Conservation (phyloP, 164 flowering plant species). For the Aristolochia fimbriata region DNA sequence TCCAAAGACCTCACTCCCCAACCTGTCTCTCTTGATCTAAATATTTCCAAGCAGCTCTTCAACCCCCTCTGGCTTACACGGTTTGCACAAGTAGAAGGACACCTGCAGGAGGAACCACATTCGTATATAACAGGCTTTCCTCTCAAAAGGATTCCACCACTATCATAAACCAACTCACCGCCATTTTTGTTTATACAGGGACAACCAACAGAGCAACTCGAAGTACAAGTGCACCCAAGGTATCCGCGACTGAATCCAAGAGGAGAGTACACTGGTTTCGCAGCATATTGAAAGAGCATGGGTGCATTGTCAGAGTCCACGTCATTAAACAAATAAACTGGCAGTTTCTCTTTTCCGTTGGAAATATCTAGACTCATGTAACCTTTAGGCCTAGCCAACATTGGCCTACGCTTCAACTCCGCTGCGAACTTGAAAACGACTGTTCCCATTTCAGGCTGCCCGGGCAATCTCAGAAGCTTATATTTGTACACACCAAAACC, state of each 20-base stretch:
- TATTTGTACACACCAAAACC: slow-evolving; percentile 87
- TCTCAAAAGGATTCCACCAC: slow-evolving; percentile 53
- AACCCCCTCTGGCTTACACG: slow-evolving; percentile 66
- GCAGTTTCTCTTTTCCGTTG: slow-evolving; percentile 47
- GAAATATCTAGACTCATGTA: slow-evolving; percentile 63
- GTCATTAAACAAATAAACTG: slow-evolving; percentile 67
- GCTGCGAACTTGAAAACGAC: slow-evolving; percentile 42
- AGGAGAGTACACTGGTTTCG: slow-evolving; percentile 42
- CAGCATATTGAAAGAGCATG: slow-evolving; percentile 46
- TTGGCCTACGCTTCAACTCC: slow-evolving; percentile 35
- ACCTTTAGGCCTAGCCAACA: slow-evolving; percentile 46
- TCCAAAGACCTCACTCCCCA: slow-evolving; percentile 87
- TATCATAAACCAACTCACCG: slow-evolving; percentile 68
- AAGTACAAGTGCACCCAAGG: slow-evolving; percentile 55
- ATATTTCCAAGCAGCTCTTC: slow-evolving; percentile 52
- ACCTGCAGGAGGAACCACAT: slow-evolving; percentile 63
- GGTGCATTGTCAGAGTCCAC: slow-evolving; percentile 58
- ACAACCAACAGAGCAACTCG: slow-evolving; percentile 44
- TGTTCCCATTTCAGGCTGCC: slow-evolving; percentile 85
- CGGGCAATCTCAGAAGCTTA: slow-evolving; percentile 54
- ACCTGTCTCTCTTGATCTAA: slow-evolving; percentile 63
- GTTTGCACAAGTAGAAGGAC: slow-evolving; percentile 59
- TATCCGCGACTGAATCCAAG: slow-evolving; percentile 20
- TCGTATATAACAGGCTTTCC: slow-evolving; percentile 79
- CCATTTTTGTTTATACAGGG: slow-evolving; percentile 66